These are phyloP conservation scores for Sporothrix schenckii DNA, from an alignment of 2,329 filamentous ascomycete species.

Conservation along the genomic window DNA sequence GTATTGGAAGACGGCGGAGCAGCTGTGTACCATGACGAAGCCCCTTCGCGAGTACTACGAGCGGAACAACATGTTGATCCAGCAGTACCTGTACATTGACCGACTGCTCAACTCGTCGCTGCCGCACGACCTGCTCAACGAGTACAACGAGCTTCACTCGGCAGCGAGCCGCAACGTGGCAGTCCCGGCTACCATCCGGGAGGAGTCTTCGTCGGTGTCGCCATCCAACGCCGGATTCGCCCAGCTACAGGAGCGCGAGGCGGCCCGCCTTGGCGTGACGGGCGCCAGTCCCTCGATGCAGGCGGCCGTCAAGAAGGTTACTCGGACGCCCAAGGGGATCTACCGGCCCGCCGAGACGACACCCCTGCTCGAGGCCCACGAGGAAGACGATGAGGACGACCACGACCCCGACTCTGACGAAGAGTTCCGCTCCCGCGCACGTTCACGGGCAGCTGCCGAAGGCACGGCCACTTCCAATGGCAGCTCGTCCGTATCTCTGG, in stretches of 20 bases:
- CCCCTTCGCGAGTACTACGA: conserved; percentile 86
- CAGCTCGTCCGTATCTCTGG: background rate
- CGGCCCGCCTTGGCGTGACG: background rate
- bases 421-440: conserved; percentile 38
- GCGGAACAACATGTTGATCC: conserved; percentile 82
- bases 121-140: conserved; percentile 88
- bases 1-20: conserved; percentile 81
- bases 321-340: conserved; percentile 81
- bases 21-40: conserved; percentile 71
- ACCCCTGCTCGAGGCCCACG: conserved; percentile 59
- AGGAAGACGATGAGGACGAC: conserved; percentile 50
- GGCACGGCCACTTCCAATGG: background rate
- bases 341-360: conserved; percentile 75
- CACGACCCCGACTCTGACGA: conserved; percentile 49
- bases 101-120: conserved; percentile 85
- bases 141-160: conserved; percentile 71
- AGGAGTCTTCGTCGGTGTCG: conserved; percentile 55
- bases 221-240: conserved; percentile 39
- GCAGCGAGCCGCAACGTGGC: conserved; percentile 59
- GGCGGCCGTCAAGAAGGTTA: conserved; percentile 56
- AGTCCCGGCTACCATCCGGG: conserved; percentile 74
- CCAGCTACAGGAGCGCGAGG: conserved; percentile 20
- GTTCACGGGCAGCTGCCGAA: background rate
- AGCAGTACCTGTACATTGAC: conserved; percentile 94
- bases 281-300: conserved; percentile 2